Conservation (phyloP, 768 basidiomycete species). For the Naganishia friedmannii region DNA sequence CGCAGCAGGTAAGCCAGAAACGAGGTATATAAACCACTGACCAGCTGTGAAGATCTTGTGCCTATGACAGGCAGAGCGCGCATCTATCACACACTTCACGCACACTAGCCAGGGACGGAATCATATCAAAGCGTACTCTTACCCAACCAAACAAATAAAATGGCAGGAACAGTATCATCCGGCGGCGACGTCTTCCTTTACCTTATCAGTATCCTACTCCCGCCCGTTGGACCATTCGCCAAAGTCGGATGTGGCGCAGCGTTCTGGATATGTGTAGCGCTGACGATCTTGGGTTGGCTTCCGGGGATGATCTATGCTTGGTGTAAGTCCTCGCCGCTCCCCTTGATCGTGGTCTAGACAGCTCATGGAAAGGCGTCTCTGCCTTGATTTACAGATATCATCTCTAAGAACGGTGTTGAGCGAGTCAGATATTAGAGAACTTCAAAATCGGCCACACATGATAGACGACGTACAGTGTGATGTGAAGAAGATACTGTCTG, state of each 20-base stretch:
- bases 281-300: conserved; percentile 12
- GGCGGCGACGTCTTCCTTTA: conserved; percentile 13
- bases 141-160: neutral
- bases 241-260: conserved; percentile 16
- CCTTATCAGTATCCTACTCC: conserved; percentile 12
- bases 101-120: too few species aligned
- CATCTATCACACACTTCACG: neutral
- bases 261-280: conserved; percentile 8
- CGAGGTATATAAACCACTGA: too few species aligned
- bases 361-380: neutral
- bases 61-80: too few species aligned
- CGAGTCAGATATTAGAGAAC: neutral
- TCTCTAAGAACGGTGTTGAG: neutral
- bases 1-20: too few species aligned
- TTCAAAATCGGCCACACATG: too few species aligned
- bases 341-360: neutral
- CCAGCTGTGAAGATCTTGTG: too few species aligned
- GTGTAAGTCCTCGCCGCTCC: neutral
- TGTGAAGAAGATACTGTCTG: too few species aligned
- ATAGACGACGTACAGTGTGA: too few species aligned
- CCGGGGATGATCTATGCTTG: conserved; percentile 21
- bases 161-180: conserved; percentile 13
- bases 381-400: neutral
- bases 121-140: too few species aligned
- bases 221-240: conserved; percentile 11